These are phyloP conservation scores for Athelia sp. DNA, from an alignment of 1,284 basidiomycete genomes.

Conservation along the genomic window DNA sequence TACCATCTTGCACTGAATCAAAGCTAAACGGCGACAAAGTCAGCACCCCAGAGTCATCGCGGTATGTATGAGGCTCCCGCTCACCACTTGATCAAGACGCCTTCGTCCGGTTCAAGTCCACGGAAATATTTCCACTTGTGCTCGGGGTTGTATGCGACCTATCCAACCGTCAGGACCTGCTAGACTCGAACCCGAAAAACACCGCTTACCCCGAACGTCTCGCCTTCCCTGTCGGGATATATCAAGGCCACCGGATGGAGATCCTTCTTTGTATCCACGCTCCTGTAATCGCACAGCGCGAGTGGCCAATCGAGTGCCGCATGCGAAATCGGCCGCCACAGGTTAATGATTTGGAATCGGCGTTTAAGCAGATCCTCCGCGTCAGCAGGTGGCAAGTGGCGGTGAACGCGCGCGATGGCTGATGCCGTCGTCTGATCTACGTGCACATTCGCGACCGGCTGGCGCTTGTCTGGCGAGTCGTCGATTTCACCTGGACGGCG, in stretches of 20 bases:
- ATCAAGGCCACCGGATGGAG: slow-evolving; percentile 39
- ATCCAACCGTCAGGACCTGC: too few species aligned
- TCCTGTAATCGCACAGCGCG: slow-evolving; percentile 51
- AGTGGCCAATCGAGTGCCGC: slow-evolving; percentile 50
- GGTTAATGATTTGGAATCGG: slow-evolving; percentile 64
- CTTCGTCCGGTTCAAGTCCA: slow-evolving; percentile 40
- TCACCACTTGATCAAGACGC: slow-evolving; percentile 45
- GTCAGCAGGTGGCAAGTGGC: slow-evolving; percentile 42
- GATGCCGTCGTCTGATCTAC: slow-evolving; percentile 55
- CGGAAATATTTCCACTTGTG: slow-evolving; percentile 43
- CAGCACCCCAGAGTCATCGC: too few species aligned
- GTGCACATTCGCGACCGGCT: slow-evolving; percentile 46
- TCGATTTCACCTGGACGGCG: slow-evolving; percentile 31
- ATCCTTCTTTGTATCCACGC: slow-evolving; percentile 37
- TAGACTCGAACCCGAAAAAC: too few species aligned
- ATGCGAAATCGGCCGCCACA: slow-evolving; percentile 58
- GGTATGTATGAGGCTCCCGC: slow-evolving; percentile 8
- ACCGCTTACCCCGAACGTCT: slow-evolving; percentile 18
- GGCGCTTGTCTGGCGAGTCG: slow-evolving; percentile 31
- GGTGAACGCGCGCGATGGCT: slow-evolving; percentile 44
- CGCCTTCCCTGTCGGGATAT: slow-evolving; percentile 34
- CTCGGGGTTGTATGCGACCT: slow-evolving; percentile 25
- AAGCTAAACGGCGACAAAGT: slow-evolving; percentile 15
- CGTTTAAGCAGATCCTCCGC: slow-evolving; percentile 38
- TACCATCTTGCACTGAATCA: slow-evolving; percentile 30